A percentile compares a stretch with the other conserved stretches of the same genome.
Conservation (phyloP, 192 early-diverging fungal genomes). For the Linnemannia schmuckeri region DNA sequence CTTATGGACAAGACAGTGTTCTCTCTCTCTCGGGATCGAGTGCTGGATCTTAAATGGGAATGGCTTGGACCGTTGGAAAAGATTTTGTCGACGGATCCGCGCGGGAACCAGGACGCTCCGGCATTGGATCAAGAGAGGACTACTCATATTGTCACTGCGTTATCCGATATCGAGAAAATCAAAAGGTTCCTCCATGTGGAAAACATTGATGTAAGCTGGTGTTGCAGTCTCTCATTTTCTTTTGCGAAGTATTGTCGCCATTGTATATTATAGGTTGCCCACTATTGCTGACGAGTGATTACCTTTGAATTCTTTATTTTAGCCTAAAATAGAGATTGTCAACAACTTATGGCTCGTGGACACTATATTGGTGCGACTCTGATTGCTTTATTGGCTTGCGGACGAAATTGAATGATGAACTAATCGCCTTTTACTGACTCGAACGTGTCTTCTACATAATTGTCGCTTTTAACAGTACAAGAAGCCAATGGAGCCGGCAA, state of each 20-base stretch:
- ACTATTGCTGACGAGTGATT: not conserved
- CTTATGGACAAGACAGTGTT: constrained; percentile 30
- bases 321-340: constrained; percentile 31
- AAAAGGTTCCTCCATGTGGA: constrained; percentile 19
- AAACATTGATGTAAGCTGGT: constrained; percentile 24
- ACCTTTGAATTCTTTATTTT: not conserved
- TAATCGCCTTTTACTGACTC: not conserved
- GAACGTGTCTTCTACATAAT: not conserved
- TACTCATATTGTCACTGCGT: constrained; percentile 41
- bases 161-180: constrained; percentile 22
- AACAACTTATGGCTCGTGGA: constrained; percentile 32
- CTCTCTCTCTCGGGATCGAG: constrained; percentile 20
- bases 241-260: too few species aligned
- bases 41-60: constrained; percentile 8
- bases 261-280: not conserved
- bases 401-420: not conserved
- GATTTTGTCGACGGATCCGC: constrained; percentile 19
- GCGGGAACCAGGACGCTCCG: not conserved
- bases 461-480: constrained; percentile 15
- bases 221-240: too few species aligned
- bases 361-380: constrained; percentile 22
- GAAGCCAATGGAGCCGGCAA: constrained; percentile 26
- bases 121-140: constrained; percentile 31
- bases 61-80: constrained; percentile 43
- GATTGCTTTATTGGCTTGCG: not conserved